A percentile compares a stretch with the other conserved stretches of the same genome.
These are phyloP conservation scores for Epichloe amarillans DNA, from an alignment of 2,329 filamentous ascomycete species.

Conservation along the genomic window DNA sequence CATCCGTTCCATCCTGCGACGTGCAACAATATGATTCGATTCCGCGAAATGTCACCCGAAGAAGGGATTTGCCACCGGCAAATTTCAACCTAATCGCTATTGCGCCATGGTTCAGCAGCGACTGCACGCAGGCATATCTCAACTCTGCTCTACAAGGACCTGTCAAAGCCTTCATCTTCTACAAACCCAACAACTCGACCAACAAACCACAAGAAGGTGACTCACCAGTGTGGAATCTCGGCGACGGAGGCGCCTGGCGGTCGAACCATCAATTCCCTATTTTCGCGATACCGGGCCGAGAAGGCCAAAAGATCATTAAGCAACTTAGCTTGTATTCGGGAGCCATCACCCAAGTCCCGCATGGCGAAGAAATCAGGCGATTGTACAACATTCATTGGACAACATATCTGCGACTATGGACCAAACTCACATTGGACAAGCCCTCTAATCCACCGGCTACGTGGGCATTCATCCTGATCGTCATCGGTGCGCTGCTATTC, in stretches of 20 bases:
- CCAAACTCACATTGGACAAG: conserved; percentile 34
- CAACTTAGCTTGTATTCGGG: conserved; percentile 67
- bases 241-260: conserved; percentile 61
- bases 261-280: conserved; percentile 60
- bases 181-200: conserved; percentile 41
- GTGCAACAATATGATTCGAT: conserved; percentile 51
- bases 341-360: conserved; percentile 49
- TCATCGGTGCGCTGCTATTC: conserved; percentile 56
- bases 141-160: conserved; percentile 42
- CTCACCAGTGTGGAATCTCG: conserved; percentile 55
- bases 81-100: conserved; percentile 68
- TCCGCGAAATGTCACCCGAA: conserved; percentile 61
- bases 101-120: conserved; percentile 68
- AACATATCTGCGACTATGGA: conserved; percentile 49
- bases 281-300: conserved; percentile 61
- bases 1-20: conserved; percentile 44
- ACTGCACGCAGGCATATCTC: conserved; percentile 65
- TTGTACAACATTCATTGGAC: conserved; percentile 40
- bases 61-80: conserved; percentile 50
- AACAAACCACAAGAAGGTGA: conserved; percentile 51
- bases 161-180: conserved; percentile 51
- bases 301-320: conserved; percentile 55
- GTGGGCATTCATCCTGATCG: conserved; percentile 66
- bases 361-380: conserved; percentile 40
- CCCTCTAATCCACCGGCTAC: conserved; percentile 49